Evolutionary conservation across 2,329 filamentous ascomycete species (phyloP).

Genomic region (Phialophora chinensis): DNA sequence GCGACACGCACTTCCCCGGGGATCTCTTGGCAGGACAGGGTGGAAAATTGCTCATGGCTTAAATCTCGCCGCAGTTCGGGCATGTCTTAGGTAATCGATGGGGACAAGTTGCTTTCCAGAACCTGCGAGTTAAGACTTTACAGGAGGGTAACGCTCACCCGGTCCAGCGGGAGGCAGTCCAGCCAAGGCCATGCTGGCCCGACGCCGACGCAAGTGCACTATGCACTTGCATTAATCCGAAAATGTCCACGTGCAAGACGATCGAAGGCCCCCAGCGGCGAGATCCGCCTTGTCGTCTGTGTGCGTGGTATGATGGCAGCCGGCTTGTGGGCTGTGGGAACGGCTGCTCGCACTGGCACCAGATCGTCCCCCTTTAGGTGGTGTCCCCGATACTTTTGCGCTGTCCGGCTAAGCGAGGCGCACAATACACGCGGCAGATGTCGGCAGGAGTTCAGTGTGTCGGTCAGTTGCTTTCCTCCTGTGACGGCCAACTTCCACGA

Average conservation of each 20-base stretch:
- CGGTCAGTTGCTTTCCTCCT: background rate
- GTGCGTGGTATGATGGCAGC: background rate
- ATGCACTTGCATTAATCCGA: background rate
- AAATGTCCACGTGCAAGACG: background rate
- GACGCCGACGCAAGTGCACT: too few relatives aligned
- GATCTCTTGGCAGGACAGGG: background rate
- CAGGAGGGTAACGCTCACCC: background rate
- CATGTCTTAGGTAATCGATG: background rate
- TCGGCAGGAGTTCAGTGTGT: background rate
- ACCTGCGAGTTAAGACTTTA: background rate
- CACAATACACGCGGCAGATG: constrained; percentile 3
- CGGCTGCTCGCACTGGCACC: background rate
- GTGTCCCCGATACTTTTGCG: background rate
- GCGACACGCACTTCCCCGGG: background rate
- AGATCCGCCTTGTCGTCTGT: constrained; percentile 1
- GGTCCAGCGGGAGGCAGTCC: background rate
- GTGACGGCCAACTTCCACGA: background rate
- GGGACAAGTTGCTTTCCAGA: background rate
- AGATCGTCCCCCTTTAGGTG: background rate
- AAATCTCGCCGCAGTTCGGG: background rate
- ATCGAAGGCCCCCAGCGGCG: background rate
- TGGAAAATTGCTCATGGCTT: constrained; percentile 3
- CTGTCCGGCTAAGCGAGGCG: background rate
- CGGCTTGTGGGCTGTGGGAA: background rate
- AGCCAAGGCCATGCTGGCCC: background rate